Percentiles rank a stretch among this genome's conserved stretches.
Conservation (phyloP, 2,329 filamentous ascomycete genomes). For the Graphilbum fragrans region DNA sequence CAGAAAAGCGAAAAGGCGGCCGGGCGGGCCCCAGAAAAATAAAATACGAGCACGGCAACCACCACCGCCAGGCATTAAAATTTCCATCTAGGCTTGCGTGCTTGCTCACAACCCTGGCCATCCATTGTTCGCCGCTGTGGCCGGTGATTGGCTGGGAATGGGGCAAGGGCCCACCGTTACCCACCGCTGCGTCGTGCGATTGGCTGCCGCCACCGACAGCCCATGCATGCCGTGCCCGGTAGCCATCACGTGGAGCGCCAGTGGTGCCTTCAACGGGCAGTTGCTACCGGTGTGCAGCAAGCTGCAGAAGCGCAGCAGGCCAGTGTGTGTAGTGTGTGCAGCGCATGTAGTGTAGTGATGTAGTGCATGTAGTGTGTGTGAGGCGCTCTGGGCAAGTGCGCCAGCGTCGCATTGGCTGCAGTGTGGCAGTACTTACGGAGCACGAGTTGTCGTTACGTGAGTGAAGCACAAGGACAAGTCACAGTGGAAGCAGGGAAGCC, state of each 20-base stretch:
- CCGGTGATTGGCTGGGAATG: slow-evolving; percentile 1
- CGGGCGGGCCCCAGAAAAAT: background rate
- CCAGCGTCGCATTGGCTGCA: background rate
- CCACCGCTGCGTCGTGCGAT: background rate
- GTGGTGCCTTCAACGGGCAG: background rate
- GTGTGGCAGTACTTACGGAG: too few relatives aligned
- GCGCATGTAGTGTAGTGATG: too few relatives aligned
- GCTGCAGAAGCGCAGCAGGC: background rate
- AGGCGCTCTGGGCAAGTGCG: background rate
- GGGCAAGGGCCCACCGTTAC: background rate
- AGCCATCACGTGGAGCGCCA: slow-evolving; percentile 6
- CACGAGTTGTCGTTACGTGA: too few relatives aligned
- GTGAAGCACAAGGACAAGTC: too few relatives aligned
- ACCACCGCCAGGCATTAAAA: background rate
- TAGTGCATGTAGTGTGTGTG: too few relatives aligned
- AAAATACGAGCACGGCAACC: slow-evolving; percentile 1
- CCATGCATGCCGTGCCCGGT: background rate
- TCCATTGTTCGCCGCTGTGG: background rate
- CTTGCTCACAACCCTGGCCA: too few relatives aligned
- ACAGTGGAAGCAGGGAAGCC: too few relatives aligned
- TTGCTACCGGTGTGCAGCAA: background rate
- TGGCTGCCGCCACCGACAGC: background rate
- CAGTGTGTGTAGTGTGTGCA: too few relatives aligned
- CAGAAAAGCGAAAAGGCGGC: slow-evolving; percentile 3
- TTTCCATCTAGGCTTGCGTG: background rate